These are phyloP conservation scores for Nitzschia inconspicua DNA, from an alignment of 108 stramenopile genomes.

Conservation along the genomic window DNA sequence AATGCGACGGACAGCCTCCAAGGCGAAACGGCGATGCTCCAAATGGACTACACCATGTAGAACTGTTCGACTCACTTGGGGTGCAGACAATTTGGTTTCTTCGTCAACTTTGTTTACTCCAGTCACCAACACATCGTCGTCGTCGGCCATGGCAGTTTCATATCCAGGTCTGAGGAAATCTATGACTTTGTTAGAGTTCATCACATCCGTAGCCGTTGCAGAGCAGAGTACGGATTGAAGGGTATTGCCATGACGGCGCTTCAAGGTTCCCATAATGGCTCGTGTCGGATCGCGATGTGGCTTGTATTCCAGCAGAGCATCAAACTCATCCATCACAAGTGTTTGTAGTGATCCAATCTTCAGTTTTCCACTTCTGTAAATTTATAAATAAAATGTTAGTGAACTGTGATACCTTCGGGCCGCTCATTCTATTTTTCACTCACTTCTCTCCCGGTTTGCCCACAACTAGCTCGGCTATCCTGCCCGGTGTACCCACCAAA, in stretches of 20 bases:
- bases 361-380: slow-evolving; percentile 47
- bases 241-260: slow-evolving; percentile 53
- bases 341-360: slow-evolving; percentile 60
- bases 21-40: slow-evolving; percentile 63
- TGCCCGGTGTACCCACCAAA: slow-evolving; percentile 83
- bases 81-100: slow-evolving; percentile 12
- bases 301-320: slow-evolving; percentile 79
- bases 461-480: slow-evolving; percentile 80
- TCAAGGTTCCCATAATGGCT: slow-evolving; percentile 59
- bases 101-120: slow-evolving; percentile 11
- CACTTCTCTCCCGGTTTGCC: slow-evolving; percentile 73
- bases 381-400: not conserved
- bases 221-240: slow-evolving; percentile 68
- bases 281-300: slow-evolving; percentile 74
- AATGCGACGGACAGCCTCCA: slow-evolving; percentile 72
- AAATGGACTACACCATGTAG: slow-evolving; percentile 82
- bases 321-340: slow-evolving; percentile 85
- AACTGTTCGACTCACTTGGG: slow-evolving; percentile 72
- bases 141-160: slow-evolving; percentile 68
- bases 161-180: slow-evolving; percentile 61
- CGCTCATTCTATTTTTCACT: slow-evolving; percentile 7
- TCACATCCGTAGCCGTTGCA: slow-evolving; percentile 82
- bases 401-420: not conserved
- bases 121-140: slow-evolving; percentile 61
- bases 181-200: slow-evolving; percentile 38